Percentiles rank a stretch among this genome's conserved stretches.
These are phyloP conservation scores for Whalleya microplaca DNA, from an alignment of 2,329 filamentous ascomycete genomes.

Conservation along the genomic window DNA sequence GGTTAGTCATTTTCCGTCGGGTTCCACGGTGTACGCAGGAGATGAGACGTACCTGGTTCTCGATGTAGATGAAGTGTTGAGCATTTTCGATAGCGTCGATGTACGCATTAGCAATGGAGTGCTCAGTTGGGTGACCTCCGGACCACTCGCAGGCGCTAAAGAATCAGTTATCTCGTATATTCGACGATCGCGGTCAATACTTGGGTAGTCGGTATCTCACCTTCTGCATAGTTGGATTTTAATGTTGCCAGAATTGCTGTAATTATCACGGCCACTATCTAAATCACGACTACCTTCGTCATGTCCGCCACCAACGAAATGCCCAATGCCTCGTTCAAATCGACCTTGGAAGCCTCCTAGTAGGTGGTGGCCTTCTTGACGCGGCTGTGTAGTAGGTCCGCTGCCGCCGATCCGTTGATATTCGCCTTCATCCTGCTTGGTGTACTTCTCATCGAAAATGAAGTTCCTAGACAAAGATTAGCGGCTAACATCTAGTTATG, in stretches of 20 bases:
- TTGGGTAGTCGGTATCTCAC: conserved; percentile 33
- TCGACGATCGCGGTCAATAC: conserved; percentile 1
- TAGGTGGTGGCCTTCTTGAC: conserved; percentile 23
- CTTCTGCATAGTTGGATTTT: conserved; percentile 57
- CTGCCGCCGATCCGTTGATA: conserved; percentile 44
- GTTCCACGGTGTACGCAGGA: no score
- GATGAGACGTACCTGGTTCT: conserved; percentile 64
- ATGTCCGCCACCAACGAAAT: conserved; percentile 42
- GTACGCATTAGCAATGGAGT: conserved; percentile 88
- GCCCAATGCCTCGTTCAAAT: conserved; percentile 45
- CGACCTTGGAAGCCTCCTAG: conserved; percentile 50
- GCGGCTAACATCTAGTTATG: neutral
- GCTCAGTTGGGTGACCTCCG: conserved; percentile 57
- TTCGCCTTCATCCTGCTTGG: conserved; percentile 52
- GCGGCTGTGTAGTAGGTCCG: conserved; percentile 13
- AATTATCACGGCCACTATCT: conserved; percentile 15
- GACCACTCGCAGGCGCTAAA: conserved; percentile 50
- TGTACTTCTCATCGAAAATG: conserved; percentile 83
- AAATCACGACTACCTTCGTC: conserved; percentile 18
- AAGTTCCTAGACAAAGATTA: conserved; percentile 64
- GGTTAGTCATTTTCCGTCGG: conserved; percentile 5
- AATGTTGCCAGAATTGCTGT: conserved; percentile 34
- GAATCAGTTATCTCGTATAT: conserved; percentile 1
- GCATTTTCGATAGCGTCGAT: conserved; percentile 70
- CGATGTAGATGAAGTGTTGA: conserved; percentile 77